Evolutionary conservation across 78 protist genomes (phyloP).

Genomic region (Acrasis kona): DNA sequence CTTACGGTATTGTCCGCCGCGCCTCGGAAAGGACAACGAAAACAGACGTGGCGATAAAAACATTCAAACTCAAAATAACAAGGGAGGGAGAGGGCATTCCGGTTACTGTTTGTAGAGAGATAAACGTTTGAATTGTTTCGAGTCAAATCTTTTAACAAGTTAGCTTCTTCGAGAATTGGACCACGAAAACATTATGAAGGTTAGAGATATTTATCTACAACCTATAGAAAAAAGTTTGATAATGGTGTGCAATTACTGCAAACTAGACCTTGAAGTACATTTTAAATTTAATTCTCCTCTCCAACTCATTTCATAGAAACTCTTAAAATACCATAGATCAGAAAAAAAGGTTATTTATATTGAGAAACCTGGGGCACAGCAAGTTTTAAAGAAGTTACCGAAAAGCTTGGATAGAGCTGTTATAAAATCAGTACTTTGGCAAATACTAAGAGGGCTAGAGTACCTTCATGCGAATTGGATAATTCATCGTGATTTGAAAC

Average conservation of each 20-base stretch:
- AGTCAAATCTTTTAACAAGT: neutral
- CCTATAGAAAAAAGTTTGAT: slow-evolving; percentile 6
- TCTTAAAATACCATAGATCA: no score
- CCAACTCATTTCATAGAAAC: no score
- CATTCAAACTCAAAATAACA: slow-evolving; percentile 71
- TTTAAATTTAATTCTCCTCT: no score
- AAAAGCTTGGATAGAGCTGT: neutral
- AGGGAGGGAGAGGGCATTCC: slow-evolving; percentile 98
- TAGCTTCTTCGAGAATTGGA: slow-evolving; percentile 74
- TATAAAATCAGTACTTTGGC: neutral
- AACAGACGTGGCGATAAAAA: slow-evolving; percentile 90
- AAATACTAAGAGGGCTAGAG: slow-evolving; percentile 7
- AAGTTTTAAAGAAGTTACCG: neutral
- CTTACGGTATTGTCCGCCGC: slow-evolving; percentile 97
- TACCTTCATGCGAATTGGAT: slow-evolving; percentile 15
- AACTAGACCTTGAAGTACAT: no score
- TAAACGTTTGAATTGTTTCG: slow-evolving; percentile 45
- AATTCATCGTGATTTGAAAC: slow-evolving; percentile 26
- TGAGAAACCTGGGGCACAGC: neutral
- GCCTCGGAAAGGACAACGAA: slow-evolving; percentile 64
- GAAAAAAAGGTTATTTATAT: no score
- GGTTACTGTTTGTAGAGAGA: slow-evolving; percentile 92
- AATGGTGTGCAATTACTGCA: no score
- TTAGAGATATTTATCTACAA: neutral
- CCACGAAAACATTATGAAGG: slow-evolving; percentile 85